Evolutionary conservation across 257 asterid species (phyloP).

Genomic region (Petunia axillaris): DNA sequence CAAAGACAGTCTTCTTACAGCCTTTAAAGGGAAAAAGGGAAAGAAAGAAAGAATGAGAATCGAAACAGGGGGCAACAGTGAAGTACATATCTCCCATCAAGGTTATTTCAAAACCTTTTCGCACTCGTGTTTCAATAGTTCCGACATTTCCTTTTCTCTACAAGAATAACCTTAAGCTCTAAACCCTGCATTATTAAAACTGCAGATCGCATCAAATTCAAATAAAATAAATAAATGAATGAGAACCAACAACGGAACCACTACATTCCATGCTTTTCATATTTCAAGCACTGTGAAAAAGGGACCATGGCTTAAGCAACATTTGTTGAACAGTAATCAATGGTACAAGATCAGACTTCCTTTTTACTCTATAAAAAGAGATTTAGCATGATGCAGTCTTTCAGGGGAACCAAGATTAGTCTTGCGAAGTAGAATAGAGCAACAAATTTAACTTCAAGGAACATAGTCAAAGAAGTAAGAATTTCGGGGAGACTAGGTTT

Average conservation of each 20-base stretch:
- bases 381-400: background rate
- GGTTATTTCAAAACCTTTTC: too few species aligned
- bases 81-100: too few species aligned
- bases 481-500: slow-evolving; percentile 40
- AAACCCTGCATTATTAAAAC: background rate
- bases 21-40: too few species aligned
- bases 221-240: background rate
- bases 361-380: background rate
- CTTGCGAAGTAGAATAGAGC: background rate
- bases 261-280: background rate
- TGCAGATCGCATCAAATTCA: background rate
- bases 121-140: too few species aligned
- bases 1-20: too few species aligned
- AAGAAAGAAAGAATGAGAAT: too few species aligned
- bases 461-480: background rate
- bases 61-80: too few species aligned
- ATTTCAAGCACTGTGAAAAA: background rate
- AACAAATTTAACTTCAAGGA: background rate
- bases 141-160: background rate
- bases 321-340: background rate
- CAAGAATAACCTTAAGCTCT: background rate
- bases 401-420: background rate
- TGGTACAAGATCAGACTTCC: background rate
- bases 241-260: background rate
- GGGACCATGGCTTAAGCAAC: background rate